Percentiles rank a stretch among this genome's conserved stretches.
Evolutionary conservation across 1,284 basidiomycete genomes (phyloP).

Genomic region (Rhodotorula sp.): DNA sequence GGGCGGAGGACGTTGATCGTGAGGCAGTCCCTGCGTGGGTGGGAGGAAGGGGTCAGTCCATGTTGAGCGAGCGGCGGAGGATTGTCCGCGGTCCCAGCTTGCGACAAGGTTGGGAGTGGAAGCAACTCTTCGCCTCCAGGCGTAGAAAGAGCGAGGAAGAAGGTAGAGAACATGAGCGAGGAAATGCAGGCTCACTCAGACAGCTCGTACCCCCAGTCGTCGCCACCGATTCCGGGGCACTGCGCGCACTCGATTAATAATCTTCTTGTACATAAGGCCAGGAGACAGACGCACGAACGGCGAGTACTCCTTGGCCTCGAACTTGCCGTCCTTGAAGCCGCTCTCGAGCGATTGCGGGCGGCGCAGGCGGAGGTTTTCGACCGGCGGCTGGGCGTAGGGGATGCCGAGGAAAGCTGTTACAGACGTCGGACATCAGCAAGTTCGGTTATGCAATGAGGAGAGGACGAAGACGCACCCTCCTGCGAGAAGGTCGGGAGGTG

Average conservation of each 20-base stretch:
- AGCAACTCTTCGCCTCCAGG: too few species aligned
- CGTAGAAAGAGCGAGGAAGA: neutral
- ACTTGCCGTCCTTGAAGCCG: conserved; percentile 12
- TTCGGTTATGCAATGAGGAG: too few species aligned
- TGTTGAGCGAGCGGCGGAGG: too few species aligned
- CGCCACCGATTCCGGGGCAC: conserved; percentile 33
- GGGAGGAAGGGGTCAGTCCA: too few species aligned
- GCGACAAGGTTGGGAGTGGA: too few species aligned
- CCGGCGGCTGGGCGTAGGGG: conserved; percentile 58
- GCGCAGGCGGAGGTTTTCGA: conserved; percentile 58
- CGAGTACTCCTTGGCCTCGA: conserved; percentile 14
- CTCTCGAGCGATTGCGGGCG: conserved; percentile 53
- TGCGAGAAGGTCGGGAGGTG: conserved; percentile 8
- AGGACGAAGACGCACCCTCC: conserved; percentile 17
- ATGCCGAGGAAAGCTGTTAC: conserved; percentile 56
- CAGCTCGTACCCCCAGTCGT: conserved; percentile 19
- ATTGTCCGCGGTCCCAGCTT: too few species aligned
- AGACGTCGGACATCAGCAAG: too few species aligned
- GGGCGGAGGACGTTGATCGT: conserved; percentile 61
- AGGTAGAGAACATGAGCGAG: neutral
- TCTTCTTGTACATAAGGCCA: too few species aligned
- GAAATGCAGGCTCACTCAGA: conserved; percentile 15
- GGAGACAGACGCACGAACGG: conserved; percentile 20
- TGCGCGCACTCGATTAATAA: neutral
- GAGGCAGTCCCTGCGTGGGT: conserved; percentile 55